Base-by-base conservation (phyloP, 2,329 filamentous ascomycete species). In the Aspergillus quadrilineatus region DNA sequence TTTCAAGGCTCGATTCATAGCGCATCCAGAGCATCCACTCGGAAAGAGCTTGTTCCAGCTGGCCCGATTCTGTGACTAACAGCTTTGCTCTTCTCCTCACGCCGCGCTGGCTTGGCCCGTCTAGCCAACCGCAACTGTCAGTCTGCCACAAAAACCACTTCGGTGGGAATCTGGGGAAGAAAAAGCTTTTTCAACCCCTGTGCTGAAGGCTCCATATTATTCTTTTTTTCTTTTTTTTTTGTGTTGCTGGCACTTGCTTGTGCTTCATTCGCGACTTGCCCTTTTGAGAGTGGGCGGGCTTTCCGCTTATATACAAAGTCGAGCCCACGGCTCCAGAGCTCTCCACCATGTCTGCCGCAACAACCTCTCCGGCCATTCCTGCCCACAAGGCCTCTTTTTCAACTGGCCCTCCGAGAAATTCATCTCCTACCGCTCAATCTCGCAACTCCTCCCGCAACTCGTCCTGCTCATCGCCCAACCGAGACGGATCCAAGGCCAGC, bases 401-500 rank as follows among this genome's bases (percentile, higher is more conserved):
- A 17, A 59, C 63, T 28, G 57, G 56, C 28, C 43, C 62, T 45
- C 62, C 63, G 41, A 62, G 62, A 56, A 63, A 67, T 49, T 51
- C 57, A 2, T 60, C 60, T 15, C 65, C 55, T 9, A 45, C 61
- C 10, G 49, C 62, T 22, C 22, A 22, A 52, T 70, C 70, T n/a
- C 69, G 68, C 55, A 67, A 65, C 50, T 65, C 66, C 1, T 75
- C 73, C 6, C 69, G 70, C 32, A 61, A 65, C 17, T 65, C 61
- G 14, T 70, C 66, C 28, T 70, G 69, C 53, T 70, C 66, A 44
- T 71, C 73, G 9, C 65, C 69, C 4, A 67, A 70, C 64, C 34
- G 34, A 12, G 34, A 37, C 34, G 66, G 68, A n/a, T 75, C 74
- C 17, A 65, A 69, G 30, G 73, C 73, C 8, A 76, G 69, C 67